phyloP scores from a whole-genome alignment of 2,329 filamentous ascomycete species.

The Aspergillaceae sp. region DNA sequence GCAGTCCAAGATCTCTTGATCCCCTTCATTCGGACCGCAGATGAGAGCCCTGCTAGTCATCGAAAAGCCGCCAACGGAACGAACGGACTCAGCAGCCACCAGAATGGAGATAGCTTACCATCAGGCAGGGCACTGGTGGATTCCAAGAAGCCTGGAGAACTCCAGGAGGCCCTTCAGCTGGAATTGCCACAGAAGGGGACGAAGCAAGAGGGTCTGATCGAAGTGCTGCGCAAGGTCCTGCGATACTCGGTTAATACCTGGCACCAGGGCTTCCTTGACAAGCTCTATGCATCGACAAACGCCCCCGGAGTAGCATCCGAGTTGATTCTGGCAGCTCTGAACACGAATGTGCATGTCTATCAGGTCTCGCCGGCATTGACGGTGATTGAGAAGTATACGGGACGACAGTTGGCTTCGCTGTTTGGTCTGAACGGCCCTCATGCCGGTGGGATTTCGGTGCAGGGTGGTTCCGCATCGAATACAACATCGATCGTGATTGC shows the following conservation, averaged over 20 bases:
- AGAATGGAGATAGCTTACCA: conserved; percentile 53
- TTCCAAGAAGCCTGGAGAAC: conserved; percentile 49
- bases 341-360: conserved; percentile 93
- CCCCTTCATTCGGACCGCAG: conserved; percentile 37
- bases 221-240: conserved; percentile 61
- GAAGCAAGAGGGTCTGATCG: conserved; percentile 63
- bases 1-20: conserved; percentile 38
- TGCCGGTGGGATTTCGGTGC: conserved; percentile 63
- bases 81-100: conserved; percentile 12
- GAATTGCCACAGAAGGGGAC: conserved; percentile 50
- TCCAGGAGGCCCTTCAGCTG: conserved; percentile 46
- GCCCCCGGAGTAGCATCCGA: conserved; percentile 80
- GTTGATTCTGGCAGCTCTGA: conserved; percentile 72
- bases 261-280: conserved; percentile 94
- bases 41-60: conserved; percentile 18
- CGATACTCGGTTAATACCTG: conserved; percentile 95
- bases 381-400: conserved; percentile 77
- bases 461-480: conserved; percentile 79
- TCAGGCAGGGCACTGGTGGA: conserved; percentile 57
- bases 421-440: conserved; percentile 66
- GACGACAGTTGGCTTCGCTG: conserved; percentile 60
- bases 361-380: conserved; percentile 85
- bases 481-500: conserved; percentile 77
- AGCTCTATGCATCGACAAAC: conserved; percentile 85
- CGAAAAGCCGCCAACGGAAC: conserved; percentile 7